phyloP scores from a whole-genome alignment of 257 asterid genomes.

The Solanum acaule region DNA sequence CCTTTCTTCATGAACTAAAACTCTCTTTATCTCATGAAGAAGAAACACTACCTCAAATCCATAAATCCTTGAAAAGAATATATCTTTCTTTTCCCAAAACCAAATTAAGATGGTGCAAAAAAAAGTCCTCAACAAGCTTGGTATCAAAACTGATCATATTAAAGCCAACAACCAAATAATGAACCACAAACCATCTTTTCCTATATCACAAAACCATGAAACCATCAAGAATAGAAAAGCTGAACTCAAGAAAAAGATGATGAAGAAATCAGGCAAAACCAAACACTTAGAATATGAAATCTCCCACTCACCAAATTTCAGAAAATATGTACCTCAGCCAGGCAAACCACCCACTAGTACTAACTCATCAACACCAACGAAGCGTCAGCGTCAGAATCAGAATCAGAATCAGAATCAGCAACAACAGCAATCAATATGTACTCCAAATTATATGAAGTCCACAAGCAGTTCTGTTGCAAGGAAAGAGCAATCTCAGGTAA shows the following conservation, averaged over 20 bases:
- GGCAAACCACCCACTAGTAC: slow-evolving; percentile 16
- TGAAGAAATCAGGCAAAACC: slow-evolving; percentile 60
- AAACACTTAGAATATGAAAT: slow-evolving; percentile 21
- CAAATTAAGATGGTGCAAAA: slow-evolving; percentile 59
- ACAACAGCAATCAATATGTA: not conserved
- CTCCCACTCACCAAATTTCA: not conserved
- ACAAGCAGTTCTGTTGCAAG: slow-evolving; percentile 79
- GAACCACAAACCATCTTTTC: slow-evolving; percentile 25
- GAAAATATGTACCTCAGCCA: slow-evolving; percentile 17
- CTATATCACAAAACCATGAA: slow-evolving; percentile 25
- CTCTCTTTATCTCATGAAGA: not conserved
- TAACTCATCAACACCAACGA: slow-evolving; percentile 12
- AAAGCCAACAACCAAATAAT: slow-evolving; percentile 16
- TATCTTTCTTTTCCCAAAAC: not conserved
- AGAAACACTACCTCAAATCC: not conserved
- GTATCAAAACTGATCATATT: slow-evolving; percentile 25
- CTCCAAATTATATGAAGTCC: slow-evolving; percentile 83
- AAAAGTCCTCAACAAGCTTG: slow-evolving; percentile 35
- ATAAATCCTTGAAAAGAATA: slow-evolving; percentile 8
- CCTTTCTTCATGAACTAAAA: slow-evolving; percentile 11
- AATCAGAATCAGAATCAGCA: not conserved
- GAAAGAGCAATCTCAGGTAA: slow-evolving; percentile 43
- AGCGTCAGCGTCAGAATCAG: not conserved
- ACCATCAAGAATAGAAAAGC: slow-evolving; percentile 25
- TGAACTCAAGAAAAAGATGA: slow-evolving; percentile 64